Percentiles rank a stretch among this genome's conserved stretches.
These are phyloP conservation scores for Serpula lacrymans DNA, from an alignment of 768 basidiomycete species.

Conservation along the genomic window DNA sequence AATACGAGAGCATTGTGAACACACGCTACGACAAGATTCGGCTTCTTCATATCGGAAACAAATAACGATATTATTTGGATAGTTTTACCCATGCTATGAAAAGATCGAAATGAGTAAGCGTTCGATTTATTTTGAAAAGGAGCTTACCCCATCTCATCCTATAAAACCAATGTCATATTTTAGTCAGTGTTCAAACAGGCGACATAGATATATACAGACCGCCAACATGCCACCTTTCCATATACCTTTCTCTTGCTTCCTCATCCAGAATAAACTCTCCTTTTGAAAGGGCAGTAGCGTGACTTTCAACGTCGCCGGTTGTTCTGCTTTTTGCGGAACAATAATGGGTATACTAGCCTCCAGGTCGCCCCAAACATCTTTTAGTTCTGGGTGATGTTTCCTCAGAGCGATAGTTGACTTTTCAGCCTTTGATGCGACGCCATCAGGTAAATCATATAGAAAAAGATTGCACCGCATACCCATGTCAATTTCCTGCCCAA, in stretches of 20 bases:
- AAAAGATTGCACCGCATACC: slow-evolving; percentile 45
- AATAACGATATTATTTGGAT: slow-evolving; percentile 95
- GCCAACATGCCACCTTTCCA: slow-evolving; percentile 95
- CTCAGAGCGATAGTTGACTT: slow-evolving; percentile 60
- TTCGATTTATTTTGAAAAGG: slow-evolving; percentile 4
- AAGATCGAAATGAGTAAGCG: slow-evolving; percentile 5
- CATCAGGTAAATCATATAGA: slow-evolving; percentile 8
- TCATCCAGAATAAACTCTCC: slow-evolving; percentile 96
- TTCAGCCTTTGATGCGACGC: slow-evolving; percentile 55
- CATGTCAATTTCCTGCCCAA: slow-evolving; percentile 75
- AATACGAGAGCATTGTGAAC: slow-evolving; percentile 23
- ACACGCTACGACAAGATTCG: slow-evolving; percentile 91
- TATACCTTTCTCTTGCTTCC: slow-evolving; percentile 79
- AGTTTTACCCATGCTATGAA: slow-evolving; percentile 82
- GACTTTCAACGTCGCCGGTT: slow-evolving; percentile 81
- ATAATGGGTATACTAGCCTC: slow-evolving; percentile 57
- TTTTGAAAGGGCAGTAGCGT: slow-evolving; percentile 91
- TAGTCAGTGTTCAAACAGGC: slow-evolving; percentile 7
- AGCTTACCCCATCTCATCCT: slow-evolving; percentile 91
- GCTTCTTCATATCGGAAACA: slow-evolving; percentile 70
- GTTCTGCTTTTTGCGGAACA: slow-evolving; percentile 66
- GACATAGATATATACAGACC: slow-evolving; percentile 39
- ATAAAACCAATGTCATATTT: slow-evolving; percentile 4
- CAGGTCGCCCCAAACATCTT: slow-evolving; percentile 85
- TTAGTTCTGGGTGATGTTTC: slow-evolving; percentile 75